Evolutionary conservation across 805 yeast species (phyloP).

Genomic region (Kurtzmaniella cleridarum): DNA sequence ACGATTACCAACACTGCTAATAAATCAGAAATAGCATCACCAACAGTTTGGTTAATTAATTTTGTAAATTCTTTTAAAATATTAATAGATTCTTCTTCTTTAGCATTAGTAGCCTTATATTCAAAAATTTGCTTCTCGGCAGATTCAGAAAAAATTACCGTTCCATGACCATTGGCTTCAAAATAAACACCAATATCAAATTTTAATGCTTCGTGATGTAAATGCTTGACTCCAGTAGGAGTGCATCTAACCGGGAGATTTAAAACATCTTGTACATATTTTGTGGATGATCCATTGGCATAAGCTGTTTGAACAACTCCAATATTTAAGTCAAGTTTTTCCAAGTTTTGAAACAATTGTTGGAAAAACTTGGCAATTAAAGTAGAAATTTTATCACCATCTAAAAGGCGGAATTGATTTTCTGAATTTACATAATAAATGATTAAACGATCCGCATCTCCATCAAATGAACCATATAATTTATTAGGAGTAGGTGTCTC

Average conservation of each 20-base stretch:
- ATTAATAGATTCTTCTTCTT: constrained; percentile 47
- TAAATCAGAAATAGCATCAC: constrained; percentile 94
- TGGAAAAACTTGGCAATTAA: constrained; percentile 67
- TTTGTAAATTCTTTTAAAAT: constrained; percentile 57
- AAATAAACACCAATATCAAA: constrained; percentile 92
- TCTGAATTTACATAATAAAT: constrained; percentile 53
- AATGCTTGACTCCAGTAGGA: constrained; percentile 93
- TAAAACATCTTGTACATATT: constrained; percentile 55
- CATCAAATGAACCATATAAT: constrained; percentile 84
- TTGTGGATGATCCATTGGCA: constrained; percentile 90
- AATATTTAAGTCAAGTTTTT: constrained; percentile 38
- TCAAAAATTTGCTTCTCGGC: constrained; percentile 32
- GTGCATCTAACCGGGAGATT: constrained; percentile 80
- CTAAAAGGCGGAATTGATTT: constrained; percentile 52
- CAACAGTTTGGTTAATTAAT: constrained; percentile 94
- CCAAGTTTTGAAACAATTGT: constrained; percentile 41
- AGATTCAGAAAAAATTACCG: constrained; percentile 70
- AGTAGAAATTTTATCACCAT: constrained; percentile 92
- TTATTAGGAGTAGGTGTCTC: constrained; percentile 34
- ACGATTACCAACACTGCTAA: constrained; percentile 68
- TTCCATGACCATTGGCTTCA: constrained; percentile 99
- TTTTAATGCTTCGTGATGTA: constrained; percentile 84
- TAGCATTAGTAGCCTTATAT: constrained; percentile 21
- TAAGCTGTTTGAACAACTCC: constrained; percentile 98
- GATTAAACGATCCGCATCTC: constrained; percentile 94